These are phyloP conservation scores for Paradendryphiella salina DNA, from an alignment of 2,329 filamentous ascomycete species.

Conservation along the genomic window DNA sequence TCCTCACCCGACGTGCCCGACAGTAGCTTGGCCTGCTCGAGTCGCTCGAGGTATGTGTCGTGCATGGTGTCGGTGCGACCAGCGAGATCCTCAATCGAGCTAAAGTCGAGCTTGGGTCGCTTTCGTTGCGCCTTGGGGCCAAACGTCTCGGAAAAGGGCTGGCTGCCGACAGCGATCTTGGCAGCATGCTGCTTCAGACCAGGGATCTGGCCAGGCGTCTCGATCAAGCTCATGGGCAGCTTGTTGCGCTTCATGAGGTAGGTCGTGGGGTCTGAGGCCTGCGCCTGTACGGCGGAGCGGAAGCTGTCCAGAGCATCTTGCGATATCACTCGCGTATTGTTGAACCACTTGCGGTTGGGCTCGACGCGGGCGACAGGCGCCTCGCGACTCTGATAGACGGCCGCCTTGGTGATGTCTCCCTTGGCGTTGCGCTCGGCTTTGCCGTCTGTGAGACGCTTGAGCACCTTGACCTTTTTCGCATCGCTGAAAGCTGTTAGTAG, in stretches of 20 bases:
- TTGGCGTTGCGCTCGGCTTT: conserved; percentile 78
- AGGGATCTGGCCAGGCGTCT: conserved; percentile 72
- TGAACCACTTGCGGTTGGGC: conserved; percentile 97
- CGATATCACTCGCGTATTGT: conserved; percentile 86
- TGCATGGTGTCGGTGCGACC: conserved; percentile 79
- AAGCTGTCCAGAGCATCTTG: conserved; percentile 87
- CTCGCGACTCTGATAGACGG: conserved; percentile 80
- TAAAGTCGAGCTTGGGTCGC: conserved; percentile 83
- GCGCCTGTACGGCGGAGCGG: conserved; percentile 87
- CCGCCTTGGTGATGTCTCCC: conserved; percentile 83
- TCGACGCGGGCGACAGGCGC: conserved; percentile 83
- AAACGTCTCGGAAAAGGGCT: conserved; percentile 86
- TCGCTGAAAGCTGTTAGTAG: conserved; percentile 51
- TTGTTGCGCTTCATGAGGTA: conserved; percentile 98
- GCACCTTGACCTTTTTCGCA: conserved; percentile 78
- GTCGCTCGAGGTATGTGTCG: conserved; percentile 76
- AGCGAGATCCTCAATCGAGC: conserved; percentile 79
- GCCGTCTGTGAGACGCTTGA: conserved; percentile 91
- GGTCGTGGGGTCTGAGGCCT: conserved; percentile 85
- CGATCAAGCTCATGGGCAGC: conserved; percentile 91
- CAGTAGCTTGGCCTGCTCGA: conserved; percentile 76
- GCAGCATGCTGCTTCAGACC: conserved; percentile 90
- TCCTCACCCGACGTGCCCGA: conserved; percentile 67
- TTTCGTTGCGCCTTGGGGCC: conserved; percentile 93
- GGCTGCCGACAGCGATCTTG: conserved; percentile 88